Evolutionary conservation across 2,329 filamentous ascomycete genomes (phyloP), one percentile per base, ranked within the genome.

Genomic region (Trichoderma breve): DNA sequence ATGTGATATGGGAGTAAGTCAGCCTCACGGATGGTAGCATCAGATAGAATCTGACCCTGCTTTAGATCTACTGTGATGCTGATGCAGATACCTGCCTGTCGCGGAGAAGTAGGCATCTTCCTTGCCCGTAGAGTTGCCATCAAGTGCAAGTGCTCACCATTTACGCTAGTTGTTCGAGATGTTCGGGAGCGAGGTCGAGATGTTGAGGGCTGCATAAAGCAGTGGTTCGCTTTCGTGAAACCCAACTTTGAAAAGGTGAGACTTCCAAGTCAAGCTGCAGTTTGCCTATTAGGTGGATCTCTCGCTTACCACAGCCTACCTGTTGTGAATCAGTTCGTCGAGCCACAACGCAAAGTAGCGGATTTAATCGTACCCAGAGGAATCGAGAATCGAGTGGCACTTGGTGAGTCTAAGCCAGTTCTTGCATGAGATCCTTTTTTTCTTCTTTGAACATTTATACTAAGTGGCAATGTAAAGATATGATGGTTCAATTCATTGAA

Each of bases 181-280:
- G 93, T 98, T 26, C 90, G 90, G 76, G 93, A 97, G 77, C 90
- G 96, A 77, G 95, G 93, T 3, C 89, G 96, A 79, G 95, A 97
- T 78, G 92, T 98, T 71, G 93, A 98, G 79, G 96, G 96, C 53
- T 95, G 95, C 78, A 95, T 99, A 81, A 98, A 98, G 82, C 96
- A 99, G 81, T 99, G 96, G 96, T 98, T 98, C 80, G 85, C 84
- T 12, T 99, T 93, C 79, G 96, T 99, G 57, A 99, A 99, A 82
- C 96, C 96, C 3, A 98, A 98, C 78, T 98, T 97, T 77, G 92
- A 95, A 81, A 93, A 92, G 82, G 87, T 87, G 78, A 70, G 77
- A 24, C 11, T 18, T 58, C 15, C 15, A n/a, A 30, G 15, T 11
- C 21, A 28, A 21, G 26, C 34, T 36, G 47, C 34, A 34, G 6